Evolutionary conservation across 371 early-diverging fungal genomes (phyloP).

Genomic region (Umbelopsis sp.): DNA sequence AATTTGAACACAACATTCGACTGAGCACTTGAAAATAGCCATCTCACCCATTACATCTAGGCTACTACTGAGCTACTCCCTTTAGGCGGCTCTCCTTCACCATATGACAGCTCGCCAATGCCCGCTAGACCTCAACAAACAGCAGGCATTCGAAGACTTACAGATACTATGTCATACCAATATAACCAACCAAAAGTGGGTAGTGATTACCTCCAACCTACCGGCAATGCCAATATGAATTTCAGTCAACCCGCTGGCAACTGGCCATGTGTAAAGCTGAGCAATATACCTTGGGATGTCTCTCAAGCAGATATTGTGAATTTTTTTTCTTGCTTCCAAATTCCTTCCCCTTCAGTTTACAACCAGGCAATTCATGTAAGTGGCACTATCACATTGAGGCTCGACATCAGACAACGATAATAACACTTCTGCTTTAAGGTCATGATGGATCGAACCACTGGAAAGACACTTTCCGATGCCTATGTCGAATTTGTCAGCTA

Average conservation of each 20-base stretch:
- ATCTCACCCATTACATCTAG: background rate
- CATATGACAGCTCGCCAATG: background rate
- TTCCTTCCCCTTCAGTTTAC: conserved; percentile 40
- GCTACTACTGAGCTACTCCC: background rate
- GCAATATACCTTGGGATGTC: conserved; percentile 58
- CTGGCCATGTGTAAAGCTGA: conserved; percentile 16
- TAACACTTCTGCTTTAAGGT: conserved; percentile 30
- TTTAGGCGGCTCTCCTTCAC: background rate
- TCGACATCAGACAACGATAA: too few species aligned
- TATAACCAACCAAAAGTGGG: background rate
- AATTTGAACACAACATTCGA: background rate
- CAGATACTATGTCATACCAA: background rate
- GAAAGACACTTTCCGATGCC: conserved; percentile 69
- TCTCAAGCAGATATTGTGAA: conserved; percentile 55
- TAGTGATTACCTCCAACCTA: background rate
- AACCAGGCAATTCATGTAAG: conserved; percentile 59
- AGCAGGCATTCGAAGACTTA: background rate
- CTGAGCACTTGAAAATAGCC: background rate
- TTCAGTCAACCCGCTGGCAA: background rate
- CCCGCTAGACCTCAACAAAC: background rate
- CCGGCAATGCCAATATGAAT: background rate
- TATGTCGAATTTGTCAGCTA: conserved; percentile 64
- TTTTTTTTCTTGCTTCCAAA: conserved; percentile 47
- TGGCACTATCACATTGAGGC: background rate
- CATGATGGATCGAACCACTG: conserved; percentile 64